Percentiles rank a stretch among this genome's conserved stretches.
phyloP scores from a whole-genome alignment of 768 basidiomycete species.

The Tubosaeta sp. region DNA sequence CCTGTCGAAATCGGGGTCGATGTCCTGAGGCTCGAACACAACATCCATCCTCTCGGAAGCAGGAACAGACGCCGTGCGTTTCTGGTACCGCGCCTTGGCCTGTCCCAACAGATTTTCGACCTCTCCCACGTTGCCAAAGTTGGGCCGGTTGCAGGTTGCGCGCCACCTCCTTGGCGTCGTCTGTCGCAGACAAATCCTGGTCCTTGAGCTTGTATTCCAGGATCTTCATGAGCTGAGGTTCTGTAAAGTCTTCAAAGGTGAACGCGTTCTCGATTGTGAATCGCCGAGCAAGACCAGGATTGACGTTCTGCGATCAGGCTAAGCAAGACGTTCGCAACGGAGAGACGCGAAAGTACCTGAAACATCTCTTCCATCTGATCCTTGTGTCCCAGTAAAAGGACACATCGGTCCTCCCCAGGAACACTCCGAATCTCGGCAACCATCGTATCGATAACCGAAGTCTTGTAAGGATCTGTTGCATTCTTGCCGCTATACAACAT shows the following conservation, averaged over 20 bases:
- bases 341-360: slow-evolving; percentile 41
- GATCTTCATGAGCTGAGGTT: slow-evolving; percentile 48
- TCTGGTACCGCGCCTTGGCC: slow-evolving; percentile 48
- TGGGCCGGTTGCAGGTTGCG: slow-evolving; percentile 49
- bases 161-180: slow-evolving; percentile 53
- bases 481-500: slow-evolving; percentile 50
- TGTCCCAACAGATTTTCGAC: slow-evolving; percentile 58
- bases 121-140: slow-evolving; percentile 65
- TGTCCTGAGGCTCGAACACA: slow-evolving; percentile 46
- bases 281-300: slow-evolving; percentile 62
- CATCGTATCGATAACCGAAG: slow-evolving; percentile 69
- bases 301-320: slow-evolving; percentile 50
- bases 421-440: slow-evolving; percentile 70
- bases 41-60: slow-evolving; percentile 23
- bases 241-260: slow-evolving; percentile 60
- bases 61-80: slow-evolving; percentile 32
- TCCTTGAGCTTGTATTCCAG: slow-evolving; percentile 53
- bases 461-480: slow-evolving; percentile 51
- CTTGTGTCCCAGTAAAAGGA: slow-evolving; percentile 63
- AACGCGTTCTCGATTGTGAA: slow-evolving; percentile 70
- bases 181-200: slow-evolving; percentile 56
- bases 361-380: slow-evolving; percentile 72
- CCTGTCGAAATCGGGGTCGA: no score
- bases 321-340: not conserved
- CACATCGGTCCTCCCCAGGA: slow-evolving; percentile 68